Percentiles rank a stretch among this genome's conserved stretches.
phyloP scores from a whole-genome alignment of 768 basidiomycete genomes.

The Tephrocybe rancida region DNA sequence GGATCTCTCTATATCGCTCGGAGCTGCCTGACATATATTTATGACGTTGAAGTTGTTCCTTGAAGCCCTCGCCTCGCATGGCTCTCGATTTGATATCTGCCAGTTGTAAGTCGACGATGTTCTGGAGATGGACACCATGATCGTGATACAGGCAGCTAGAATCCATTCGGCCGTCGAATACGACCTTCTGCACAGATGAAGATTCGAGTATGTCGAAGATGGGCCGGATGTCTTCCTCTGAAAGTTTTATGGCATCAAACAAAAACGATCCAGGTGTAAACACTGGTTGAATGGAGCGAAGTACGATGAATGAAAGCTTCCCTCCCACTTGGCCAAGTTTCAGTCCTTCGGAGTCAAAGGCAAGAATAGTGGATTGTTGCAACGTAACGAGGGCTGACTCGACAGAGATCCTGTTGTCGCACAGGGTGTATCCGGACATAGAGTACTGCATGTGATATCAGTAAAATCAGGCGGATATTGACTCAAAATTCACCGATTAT shows the following conservation, averaged over 20 bases:
- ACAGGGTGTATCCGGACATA: no score
- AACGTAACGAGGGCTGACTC: no score
- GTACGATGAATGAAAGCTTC: slow-evolving; percentile 11
- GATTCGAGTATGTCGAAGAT: slow-evolving; percentile 17
- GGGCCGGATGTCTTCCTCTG: slow-evolving; percentile 1
- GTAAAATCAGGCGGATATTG: no score
- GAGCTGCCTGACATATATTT: no score
- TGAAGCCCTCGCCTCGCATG: not conserved
- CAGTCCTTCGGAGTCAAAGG: slow-evolving; percentile 18
- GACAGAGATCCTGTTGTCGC: no score
- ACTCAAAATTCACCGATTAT: no score
- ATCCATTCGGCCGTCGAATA: slow-evolving; percentile 21
- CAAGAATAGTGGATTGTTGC: slow-evolving; percentile 1
- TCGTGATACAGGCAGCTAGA: slow-evolving; percentile 18
- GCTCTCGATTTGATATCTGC: slow-evolving; percentile 17
- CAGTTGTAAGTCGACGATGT: slow-evolving; percentile 18
- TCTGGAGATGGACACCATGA: slow-evolving; percentile 5
- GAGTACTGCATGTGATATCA: no score
- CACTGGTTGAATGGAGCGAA: slow-evolving; percentile 7
- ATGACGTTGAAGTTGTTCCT: not conserved
- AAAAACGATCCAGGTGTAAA: slow-evolving; percentile 6
- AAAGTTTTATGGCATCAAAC: slow-evolving; percentile 13
- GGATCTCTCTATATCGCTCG: slow-evolving; percentile 7
- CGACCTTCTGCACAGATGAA: slow-evolving; percentile 9
- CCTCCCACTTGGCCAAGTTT: slow-evolving; percentile 10